Evolutionary conservation across 371 early-diverging fungal genomes (phyloP).

Genomic region (Paraphysoderma sedebokerense): DNA sequence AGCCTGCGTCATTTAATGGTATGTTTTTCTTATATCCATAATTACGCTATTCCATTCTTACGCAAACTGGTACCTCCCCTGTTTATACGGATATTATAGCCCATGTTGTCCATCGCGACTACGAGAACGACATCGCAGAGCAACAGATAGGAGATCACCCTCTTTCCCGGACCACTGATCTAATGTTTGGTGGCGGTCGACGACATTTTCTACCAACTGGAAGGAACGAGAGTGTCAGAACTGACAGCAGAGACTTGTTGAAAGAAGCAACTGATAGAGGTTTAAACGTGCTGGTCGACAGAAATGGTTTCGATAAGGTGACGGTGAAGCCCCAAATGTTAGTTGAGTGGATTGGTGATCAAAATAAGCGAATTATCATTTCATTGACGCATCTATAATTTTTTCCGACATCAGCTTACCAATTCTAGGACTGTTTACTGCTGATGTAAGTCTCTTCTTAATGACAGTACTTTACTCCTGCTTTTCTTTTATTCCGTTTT

Average conservation of each 20-base stretch:
- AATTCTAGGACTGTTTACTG: constrained; percentile 53
- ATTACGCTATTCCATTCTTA: too few species aligned
- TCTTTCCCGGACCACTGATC: constrained; percentile 42
- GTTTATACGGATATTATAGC: constrained; percentile 16
- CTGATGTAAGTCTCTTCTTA: too few species aligned
- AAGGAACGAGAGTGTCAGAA: constrained; percentile 21
- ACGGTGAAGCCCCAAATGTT: neutral
- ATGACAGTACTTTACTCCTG: too few species aligned
- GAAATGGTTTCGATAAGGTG: constrained; percentile 37
- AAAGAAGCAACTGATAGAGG: constrained; percentile 21
- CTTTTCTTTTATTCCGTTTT: too few species aligned
- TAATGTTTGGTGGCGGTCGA: constrained; percentile 80
- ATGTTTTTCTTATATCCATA: neutral
- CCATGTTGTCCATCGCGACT: constrained; percentile 55
- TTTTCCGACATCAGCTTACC: constrained; percentile 37
- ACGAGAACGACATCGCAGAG: constrained; percentile 67
- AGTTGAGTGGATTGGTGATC: neutral
- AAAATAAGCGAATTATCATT: too few species aligned
- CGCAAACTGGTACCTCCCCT: neutral
- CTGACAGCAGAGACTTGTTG: constrained; percentile 45
- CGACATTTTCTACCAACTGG: constrained; percentile 63
- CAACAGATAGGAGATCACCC: constrained; percentile 74
- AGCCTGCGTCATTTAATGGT: constrained; percentile 44
- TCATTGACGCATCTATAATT: too few species aligned
- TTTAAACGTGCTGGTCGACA: constrained; percentile 17